Conservation (phyloP, 2,329 filamentous ascomycete genomes). For the Paraphoma sp. region DNA sequence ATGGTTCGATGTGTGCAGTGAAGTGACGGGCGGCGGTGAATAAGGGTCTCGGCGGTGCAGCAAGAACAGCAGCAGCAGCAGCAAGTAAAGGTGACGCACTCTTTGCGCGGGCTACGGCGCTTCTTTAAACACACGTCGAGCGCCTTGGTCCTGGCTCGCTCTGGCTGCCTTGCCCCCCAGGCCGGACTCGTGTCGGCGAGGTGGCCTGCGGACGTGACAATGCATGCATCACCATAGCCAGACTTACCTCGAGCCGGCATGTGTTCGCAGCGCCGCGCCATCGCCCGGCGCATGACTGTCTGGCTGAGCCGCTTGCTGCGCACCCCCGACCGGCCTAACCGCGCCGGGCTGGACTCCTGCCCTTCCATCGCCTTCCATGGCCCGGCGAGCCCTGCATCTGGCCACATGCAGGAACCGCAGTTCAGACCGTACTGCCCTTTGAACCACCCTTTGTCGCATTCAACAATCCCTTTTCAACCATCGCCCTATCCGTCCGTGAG, state of each 20-base stretch:
- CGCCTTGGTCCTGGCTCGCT: background rate
- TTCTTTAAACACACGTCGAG: slow-evolving; percentile 20
- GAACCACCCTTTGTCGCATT: background rate
- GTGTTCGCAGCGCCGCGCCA: slow-evolving; percentile 22
- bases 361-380: slow-evolving; percentile 16
- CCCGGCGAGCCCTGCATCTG: background rate
- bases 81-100: slow-evolving; percentile 16
- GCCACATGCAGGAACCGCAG: slow-evolving; percentile 8
- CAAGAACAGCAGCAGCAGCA: slow-evolving; percentile 1
- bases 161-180: background rate
- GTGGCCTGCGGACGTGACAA: background rate
- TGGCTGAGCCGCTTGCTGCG: background rate
- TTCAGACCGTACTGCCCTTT: background rate
- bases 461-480: background rate
- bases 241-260: slow-evolving; percentile 18
- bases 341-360: background rate
- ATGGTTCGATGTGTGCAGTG: slow-evolving; percentile 1
- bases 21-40: background rate
- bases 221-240: background rate
- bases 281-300: background rate
- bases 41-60: background rate
- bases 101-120: slow-evolving; percentile 6
- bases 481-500: background rate
- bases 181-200: background rate
- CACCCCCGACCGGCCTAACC: slow-evolving; percentile 6